These are phyloP conservation scores for Globisporangium canariense DNA, from an alignment of 352 stramenopile genomes.

Conservation along the genomic window DNA sequence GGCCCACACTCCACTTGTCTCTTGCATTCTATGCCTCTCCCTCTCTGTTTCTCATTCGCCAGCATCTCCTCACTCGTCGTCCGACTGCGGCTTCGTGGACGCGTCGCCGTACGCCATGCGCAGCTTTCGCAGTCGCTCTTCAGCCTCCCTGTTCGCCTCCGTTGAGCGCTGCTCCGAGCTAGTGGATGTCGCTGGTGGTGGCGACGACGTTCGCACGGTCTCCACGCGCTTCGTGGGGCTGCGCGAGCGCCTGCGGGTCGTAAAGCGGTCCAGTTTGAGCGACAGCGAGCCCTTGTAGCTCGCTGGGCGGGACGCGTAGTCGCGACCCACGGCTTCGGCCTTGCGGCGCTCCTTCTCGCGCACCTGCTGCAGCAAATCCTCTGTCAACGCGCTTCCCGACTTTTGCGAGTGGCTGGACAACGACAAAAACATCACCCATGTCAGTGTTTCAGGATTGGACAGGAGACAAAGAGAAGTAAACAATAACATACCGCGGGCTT, in stretches of 20 bases:
- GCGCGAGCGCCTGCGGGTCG: constrained; percentile 58
- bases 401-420: neutral
- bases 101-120: constrained; percentile 83
- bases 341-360: constrained; percentile 89
- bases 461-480: neutral
- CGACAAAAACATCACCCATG: constrained; percentile 18
- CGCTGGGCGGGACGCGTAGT: constrained; percentile 87
- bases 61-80: constrained; percentile 13
- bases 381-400: constrained; percentile 32
- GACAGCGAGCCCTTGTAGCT: constrained; percentile 93
- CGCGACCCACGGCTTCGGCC: constrained; percentile 81
- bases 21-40: neutral
- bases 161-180: neutral
- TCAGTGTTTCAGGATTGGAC: neutral
- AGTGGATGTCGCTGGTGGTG: neutral
- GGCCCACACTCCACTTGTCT: neutral
- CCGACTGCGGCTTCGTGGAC: constrained; percentile 28
- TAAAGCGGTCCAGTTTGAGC: constrained; percentile 89
- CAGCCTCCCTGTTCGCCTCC: constrained; percentile 35
- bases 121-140: constrained; percentile 69
- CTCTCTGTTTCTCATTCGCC: neutral
- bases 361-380: constrained; percentile 90
- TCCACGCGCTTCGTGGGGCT: constrained; percentile 66
- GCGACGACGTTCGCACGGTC: constrained; percentile 21
- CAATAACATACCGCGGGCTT: constrained; percentile 13